Percentiles rank a stretch among this genome's conserved stretches.
phyloP scores from a whole-genome alignment of 1,139 yeast species.

The Diutina pseudorugosa region DNA sequence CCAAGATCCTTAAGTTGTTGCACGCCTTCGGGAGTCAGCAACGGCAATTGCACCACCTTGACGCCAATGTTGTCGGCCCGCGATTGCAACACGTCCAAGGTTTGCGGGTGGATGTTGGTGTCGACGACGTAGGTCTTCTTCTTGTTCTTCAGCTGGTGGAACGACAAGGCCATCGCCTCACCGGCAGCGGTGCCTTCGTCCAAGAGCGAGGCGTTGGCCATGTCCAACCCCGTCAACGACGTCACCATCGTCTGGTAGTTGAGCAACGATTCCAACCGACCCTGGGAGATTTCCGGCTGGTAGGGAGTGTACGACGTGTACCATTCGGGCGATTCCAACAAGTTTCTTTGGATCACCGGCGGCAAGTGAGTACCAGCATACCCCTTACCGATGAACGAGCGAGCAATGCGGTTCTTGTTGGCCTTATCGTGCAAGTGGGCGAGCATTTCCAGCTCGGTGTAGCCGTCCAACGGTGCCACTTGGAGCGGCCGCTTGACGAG shows the following conservation, averaged over 20 bases:
- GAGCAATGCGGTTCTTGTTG: constrained; percentile 54
- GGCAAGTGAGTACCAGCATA: constrained; percentile 87
- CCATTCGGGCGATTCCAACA: constrained; percentile 94
- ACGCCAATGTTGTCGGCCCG: constrained; percentile 71
- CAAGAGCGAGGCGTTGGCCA: constrained; percentile 86
- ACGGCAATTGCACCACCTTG: constrained; percentile 47
- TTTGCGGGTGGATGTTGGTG: constrained; percentile 70
- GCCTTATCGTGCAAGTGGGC: constrained; percentile 60
- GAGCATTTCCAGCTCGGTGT: constrained; percentile 71
- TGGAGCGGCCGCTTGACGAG: constrained; percentile 54
- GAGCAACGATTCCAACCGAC: constrained; percentile 78
- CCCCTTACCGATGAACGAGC: constrained; percentile 85
- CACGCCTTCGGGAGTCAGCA: constrained; percentile 37
- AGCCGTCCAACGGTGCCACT: constrained; percentile 58
- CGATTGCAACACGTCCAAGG: constrained; percentile 62
- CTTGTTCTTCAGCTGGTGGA: constrained; percentile 56
- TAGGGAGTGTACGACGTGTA: constrained; percentile 97
- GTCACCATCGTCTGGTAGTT: constrained; percentile 85
- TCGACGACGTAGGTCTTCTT: constrained; percentile 63
- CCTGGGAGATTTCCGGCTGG: constrained; percentile 97
- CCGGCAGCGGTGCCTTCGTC: constrained; percentile 99
- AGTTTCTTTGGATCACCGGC: constrained; percentile 84
- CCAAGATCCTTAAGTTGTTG: constrained; percentile 22
- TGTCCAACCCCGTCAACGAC: constrained; percentile 83
- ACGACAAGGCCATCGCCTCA: constrained; percentile 88